Evolutionary conservation across 129 eudicot genomes (phyloP).

Genomic region (Erigeron canadensis): DNA sequence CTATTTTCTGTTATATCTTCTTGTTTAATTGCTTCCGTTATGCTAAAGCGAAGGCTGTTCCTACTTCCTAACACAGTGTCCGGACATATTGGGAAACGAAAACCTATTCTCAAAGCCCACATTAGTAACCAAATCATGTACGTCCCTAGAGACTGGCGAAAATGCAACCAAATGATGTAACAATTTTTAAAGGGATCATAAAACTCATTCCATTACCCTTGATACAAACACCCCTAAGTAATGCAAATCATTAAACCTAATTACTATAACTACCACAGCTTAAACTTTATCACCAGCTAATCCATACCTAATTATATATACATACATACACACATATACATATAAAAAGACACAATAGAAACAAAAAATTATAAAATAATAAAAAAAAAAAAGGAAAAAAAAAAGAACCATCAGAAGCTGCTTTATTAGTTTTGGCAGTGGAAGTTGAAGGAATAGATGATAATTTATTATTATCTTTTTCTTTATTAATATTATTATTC

Average conservation of each 20-base stretch:
- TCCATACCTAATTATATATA: not conserved
- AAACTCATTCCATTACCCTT: too few species aligned
- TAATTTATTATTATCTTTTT: constrained; percentile 35
- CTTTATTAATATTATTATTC: constrained; percentile 33
- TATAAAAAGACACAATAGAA: not conserved
- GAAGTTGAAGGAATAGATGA: constrained; percentile 55
- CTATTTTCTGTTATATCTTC: too few species aligned
- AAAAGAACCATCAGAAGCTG: constrained; percentile 48
- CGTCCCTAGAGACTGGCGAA: too few species aligned
- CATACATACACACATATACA: not conserved
- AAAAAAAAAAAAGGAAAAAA: not conserved
- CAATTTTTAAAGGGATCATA: too few species aligned
- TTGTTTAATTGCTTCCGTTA: too few species aligned
- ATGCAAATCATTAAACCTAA: not conserved
- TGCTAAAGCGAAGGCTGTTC: too few species aligned
- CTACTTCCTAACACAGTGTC: too few species aligned
- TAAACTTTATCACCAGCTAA: not conserved
- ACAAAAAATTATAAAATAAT: not conserved
- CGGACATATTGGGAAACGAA: too few species aligned
- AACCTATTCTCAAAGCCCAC: too few species aligned
- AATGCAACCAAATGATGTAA: too few species aligned
- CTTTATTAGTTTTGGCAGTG: constrained; percentile 33
- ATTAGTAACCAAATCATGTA: too few species aligned
- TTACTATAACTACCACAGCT: not conserved
- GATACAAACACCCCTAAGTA: not conserved